Evolutionary conservation across 1,284 basidiomycete genomes (phyloP).

Genomic region (Phlebopus sp.): DNA sequence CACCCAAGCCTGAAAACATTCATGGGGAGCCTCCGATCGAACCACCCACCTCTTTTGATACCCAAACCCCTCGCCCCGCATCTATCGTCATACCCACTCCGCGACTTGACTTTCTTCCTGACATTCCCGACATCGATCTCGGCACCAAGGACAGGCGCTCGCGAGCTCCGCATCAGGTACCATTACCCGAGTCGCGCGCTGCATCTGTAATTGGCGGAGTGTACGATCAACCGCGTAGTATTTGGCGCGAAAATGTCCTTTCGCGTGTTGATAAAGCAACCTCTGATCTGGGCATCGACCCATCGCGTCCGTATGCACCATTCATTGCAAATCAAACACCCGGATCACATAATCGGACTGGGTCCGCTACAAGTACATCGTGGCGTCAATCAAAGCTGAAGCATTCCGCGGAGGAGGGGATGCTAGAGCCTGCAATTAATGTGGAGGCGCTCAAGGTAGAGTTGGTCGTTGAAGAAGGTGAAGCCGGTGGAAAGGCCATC

Average conservation of each 20-base stretch:
- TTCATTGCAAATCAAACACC: slow-evolving; percentile 7
- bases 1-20: slow-evolving; percentile 5
- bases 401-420: neutral
- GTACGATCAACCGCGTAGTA: slow-evolving; percentile 23
- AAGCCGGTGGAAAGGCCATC: neutral
- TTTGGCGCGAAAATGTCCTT: slow-evolving; percentile 9
- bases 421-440: slow-evolving; percentile 7
- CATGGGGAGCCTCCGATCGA: slow-evolving; percentile 6
- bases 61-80: slow-evolving; percentile 10
- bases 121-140: slow-evolving; percentile 17
- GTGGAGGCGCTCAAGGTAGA: neutral
- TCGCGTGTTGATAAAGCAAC: slow-evolving; percentile 16
- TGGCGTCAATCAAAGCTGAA: slow-evolving; percentile 7
- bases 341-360: slow-evolving; percentile 5
- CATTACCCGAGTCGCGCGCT: slow-evolving; percentile 31
- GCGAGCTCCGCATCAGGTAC: slow-evolving; percentile 18
- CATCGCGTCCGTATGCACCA: slow-evolving; percentile 9
- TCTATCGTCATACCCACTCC: slow-evolving; percentile 16
- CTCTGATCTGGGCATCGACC: slow-evolving; percentile 24
- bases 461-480: slow-evolving; percentile 1
- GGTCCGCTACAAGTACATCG: neutral
- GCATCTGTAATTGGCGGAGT: slow-evolving; percentile 29
- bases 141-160: slow-evolving; percentile 1
- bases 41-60: neutral
- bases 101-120: slow-evolving; percentile 5